A percentile compares a stretch with the other conserved stretches of the same genome.
phyloP scores from a whole-genome alignment of 306 rosid species.

The Medicago ruthenica region DNA sequence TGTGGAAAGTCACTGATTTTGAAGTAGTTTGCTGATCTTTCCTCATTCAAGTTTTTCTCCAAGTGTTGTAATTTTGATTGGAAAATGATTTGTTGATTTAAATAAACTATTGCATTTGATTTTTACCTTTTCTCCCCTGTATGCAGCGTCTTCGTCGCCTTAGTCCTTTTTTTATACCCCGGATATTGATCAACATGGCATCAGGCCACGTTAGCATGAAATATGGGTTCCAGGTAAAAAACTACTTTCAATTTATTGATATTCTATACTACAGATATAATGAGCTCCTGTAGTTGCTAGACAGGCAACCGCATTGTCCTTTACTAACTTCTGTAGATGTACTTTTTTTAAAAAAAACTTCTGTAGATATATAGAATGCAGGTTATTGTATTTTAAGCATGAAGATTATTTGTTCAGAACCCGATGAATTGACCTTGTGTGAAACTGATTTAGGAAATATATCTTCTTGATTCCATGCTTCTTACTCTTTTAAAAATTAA shows the following conservation, averaged over 20 bases:
- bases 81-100: constrained; percentile 30
- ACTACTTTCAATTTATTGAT: constrained; percentile 33
- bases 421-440: neutral
- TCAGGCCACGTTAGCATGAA: constrained; percentile 98
- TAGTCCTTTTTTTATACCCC: constrained; percentile 95
- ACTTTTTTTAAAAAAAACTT: neutral
- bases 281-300: constrained; percentile 29
- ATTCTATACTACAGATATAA: constrained; percentile 33
- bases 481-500: constrained; percentile 30
- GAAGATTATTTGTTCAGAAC: constrained; percentile 16
- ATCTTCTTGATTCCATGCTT: constrained; percentile 31
- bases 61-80: constrained; percentile 32
- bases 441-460: constrained; percentile 30
- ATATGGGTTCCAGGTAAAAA: constrained; percentile 87
- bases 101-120: constrained; percentile 22
- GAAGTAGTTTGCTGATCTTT: constrained; percentile 23
- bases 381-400: constrained; percentile 29
- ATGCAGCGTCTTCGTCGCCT: constrained; percentile 88
- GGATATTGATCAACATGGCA: constrained; percentile 95
- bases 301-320: constrained; percentile 18
- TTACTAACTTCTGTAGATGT: neutral
- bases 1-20: constrained; percentile 9
- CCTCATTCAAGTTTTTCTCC: constrained; percentile 14
- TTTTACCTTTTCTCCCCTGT: constrained; percentile 16
- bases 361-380: neutral